Evolutionary conservation across 371 early-diverging fungal species (phyloP).

Genomic region (Capniomyces stellatus): DNA sequence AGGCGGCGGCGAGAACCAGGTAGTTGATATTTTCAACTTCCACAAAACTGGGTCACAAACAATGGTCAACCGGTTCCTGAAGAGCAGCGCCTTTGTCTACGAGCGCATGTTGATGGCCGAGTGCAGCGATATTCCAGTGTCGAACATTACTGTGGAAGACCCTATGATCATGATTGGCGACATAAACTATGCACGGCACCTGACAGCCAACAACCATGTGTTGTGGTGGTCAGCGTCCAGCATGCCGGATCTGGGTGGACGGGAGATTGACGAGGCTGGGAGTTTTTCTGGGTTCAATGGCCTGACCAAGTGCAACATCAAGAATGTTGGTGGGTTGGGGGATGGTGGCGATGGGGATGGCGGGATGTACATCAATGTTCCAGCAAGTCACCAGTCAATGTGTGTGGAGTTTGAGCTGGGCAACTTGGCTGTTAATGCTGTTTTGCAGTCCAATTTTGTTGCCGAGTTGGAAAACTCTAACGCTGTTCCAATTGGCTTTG

Average conservation of each 20-base stretch:
- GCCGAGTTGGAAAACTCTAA: slow-evolving; percentile 61
- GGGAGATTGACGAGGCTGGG: slow-evolving; percentile 33
- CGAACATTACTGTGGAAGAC: slow-evolving; percentile 68
- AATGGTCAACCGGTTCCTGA: slow-evolving; percentile 53
- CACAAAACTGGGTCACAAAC: slow-evolving; percentile 42
- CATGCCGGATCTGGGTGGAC: slow-evolving; percentile 79
- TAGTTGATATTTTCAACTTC: slow-evolving; percentile 47
- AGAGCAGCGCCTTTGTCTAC: slow-evolving; percentile 46
- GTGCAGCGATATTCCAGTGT: slow-evolving; percentile 74
- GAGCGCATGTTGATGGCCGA: slow-evolving; percentile 57
- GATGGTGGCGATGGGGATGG: background rate
- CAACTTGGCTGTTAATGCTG: slow-evolving; percentile 55
- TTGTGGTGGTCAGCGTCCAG: slow-evolving; percentile 76
- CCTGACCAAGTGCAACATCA: slow-evolving; percentile 35
- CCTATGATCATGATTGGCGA: slow-evolving; percentile 61
- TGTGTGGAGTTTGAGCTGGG: slow-evolving; percentile 71
- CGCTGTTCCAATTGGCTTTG: background rate
- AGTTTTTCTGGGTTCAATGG: background rate
- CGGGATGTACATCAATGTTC: slow-evolving; percentile 38
- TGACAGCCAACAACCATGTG: slow-evolving; percentile 53
- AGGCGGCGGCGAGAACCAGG: background rate
- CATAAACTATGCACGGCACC: slow-evolving; percentile 56
- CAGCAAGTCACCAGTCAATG: slow-evolving; percentile 56
- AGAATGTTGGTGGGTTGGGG: slow-evolving; percentile 48
- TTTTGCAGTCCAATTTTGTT: slow-evolving; percentile 43